These are phyloP conservation scores for Vanrija sp. DNA, from an alignment of 1,284 basidiomycete genomes.

Conservation along the genomic window DNA sequence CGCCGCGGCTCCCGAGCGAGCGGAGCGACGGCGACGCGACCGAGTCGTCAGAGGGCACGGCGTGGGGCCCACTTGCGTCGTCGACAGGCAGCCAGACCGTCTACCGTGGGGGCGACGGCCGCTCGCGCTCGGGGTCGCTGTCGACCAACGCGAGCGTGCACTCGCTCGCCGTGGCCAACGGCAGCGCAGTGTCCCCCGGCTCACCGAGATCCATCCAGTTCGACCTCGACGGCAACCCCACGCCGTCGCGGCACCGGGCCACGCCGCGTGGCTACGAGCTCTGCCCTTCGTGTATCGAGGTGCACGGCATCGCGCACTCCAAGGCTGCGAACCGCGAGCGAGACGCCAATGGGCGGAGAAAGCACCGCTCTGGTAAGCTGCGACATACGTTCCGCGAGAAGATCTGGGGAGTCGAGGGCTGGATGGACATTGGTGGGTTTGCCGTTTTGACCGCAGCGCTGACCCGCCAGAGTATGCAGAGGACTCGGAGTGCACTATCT, in stretches of 20 bases:
- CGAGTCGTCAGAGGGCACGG: conserved; percentile 25
- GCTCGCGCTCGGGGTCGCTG: conserved; percentile 21
- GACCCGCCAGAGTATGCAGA: conserved; percentile 55
- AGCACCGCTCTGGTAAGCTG: conserved; percentile 54
- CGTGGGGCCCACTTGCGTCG: conserved; percentile 11
- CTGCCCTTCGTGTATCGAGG: conserved; percentile 70
- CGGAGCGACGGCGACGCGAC: conserved; percentile 9
- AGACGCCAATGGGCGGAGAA: conserved; percentile 49
- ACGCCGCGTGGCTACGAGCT: conserved; percentile 68
- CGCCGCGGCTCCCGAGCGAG: conserved; percentile 11
- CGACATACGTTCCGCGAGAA: conserved; percentile 80
- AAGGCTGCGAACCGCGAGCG: conserved; percentile 33
- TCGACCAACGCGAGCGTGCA: conserved; percentile 21
- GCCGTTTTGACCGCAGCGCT: not conserved
- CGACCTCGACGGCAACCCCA: conserved; percentile 8
- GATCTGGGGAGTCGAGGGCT: conserved; percentile 72
- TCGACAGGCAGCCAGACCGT: conserved; percentile 18
- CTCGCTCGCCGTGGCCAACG: conserved; percentile 15
- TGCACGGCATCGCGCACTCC: conserved; percentile 70
- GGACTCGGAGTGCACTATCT: conserved; percentile 69
- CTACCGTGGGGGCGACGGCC: conserved; percentile 10
- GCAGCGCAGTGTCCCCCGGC: conserved; percentile 19
- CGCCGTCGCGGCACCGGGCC: not conserved
- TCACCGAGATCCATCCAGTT: not conserved
- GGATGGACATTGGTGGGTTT: conserved; percentile 77